Evolutionary conservation across 345 rosid species (phyloP).

Genomic region (Gossypium longicalyx): DNA sequence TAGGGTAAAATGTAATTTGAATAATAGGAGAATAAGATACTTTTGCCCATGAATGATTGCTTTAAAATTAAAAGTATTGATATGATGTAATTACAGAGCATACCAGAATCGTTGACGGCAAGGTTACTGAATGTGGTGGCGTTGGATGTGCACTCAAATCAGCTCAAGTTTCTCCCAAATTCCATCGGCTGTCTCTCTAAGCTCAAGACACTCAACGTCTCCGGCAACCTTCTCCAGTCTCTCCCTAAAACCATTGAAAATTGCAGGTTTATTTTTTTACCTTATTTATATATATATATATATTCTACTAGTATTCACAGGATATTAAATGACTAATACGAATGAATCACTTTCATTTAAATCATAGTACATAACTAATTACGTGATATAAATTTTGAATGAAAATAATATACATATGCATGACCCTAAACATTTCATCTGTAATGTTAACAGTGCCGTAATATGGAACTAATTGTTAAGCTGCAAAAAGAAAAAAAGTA

Average conservation of each 20-base stretch:
- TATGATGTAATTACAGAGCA: slow-evolving; percentile 34
- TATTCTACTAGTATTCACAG: too few species aligned
- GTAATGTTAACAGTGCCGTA: too few species aligned
- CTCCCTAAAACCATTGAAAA: slow-evolving; percentile 70
- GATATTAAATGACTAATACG: too few species aligned
- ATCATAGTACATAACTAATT: too few species aligned
- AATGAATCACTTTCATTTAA: too few species aligned
- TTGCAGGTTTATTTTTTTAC: slow-evolving; percentile 35
- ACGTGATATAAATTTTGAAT: too few species aligned
- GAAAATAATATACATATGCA: too few species aligned
- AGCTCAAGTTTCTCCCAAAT: slow-evolving; percentile 65
- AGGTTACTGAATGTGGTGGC: slow-evolving; percentile 69
- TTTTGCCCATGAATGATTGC: too few species aligned
- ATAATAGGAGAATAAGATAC: too few species aligned
- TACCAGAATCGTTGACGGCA: slow-evolving; percentile 81
- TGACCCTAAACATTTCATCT: too few species aligned
- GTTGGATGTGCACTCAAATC: slow-evolving; percentile 81
- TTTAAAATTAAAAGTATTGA: not conserved
- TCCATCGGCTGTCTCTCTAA: slow-evolving; percentile 82
- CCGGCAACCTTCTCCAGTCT: slow-evolving; percentile 60
- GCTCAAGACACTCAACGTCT: slow-evolving; percentile 72
- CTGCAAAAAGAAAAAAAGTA: not conserved
- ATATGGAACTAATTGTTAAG: not conserved
- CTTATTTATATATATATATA: not conserved
- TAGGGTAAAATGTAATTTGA: too few species aligned